Conservation (phyloP, 352 stramenopile species). For the Phytophthora rubi region DNA sequence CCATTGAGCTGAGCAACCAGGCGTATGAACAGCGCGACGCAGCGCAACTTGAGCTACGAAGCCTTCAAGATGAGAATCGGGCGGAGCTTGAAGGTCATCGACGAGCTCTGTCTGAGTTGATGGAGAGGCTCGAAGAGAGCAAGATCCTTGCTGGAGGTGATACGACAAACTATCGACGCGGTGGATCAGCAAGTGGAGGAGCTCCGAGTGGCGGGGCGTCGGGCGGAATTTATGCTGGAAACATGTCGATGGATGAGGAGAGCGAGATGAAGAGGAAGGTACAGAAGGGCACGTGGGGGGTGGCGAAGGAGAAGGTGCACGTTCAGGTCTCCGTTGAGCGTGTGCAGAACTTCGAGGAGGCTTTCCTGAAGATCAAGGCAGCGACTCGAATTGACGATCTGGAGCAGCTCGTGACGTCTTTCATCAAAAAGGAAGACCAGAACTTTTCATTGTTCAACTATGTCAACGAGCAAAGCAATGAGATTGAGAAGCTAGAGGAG, state of each 20-base stretch:
- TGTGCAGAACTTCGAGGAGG: slow-evolving; percentile 96
- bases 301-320: slow-evolving; percentile 88
- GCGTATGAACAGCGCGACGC: slow-evolving; percentile 96
- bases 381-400: slow-evolving; percentile 93
- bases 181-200: slow-evolving; percentile 33
- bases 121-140: slow-evolving; percentile 68
- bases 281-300: slow-evolving; percentile 80
- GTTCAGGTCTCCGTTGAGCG: slow-evolving; percentile 90
- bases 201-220: slow-evolving; percentile 5
- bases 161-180: slow-evolving; percentile 31
- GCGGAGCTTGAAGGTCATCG: slow-evolving; percentile 78
- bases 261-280: slow-evolving; percentile 75
- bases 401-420: slow-evolving; percentile 92
- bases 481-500: slow-evolving; percentile 94
- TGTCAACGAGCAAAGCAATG: slow-evolving; percentile 94
- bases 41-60: slow-evolving; percentile 92
- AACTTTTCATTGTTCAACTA: slow-evolving; percentile 98
- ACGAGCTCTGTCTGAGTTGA: slow-evolving; percentile 59
- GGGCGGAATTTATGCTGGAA: slow-evolving; percentile 33
- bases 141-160: slow-evolving; percentile 50
- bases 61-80: slow-evolving; percentile 92
- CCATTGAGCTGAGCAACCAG: slow-evolving; percentile 95
- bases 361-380: slow-evolving; percentile 94
- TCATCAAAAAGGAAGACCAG: slow-evolving; percentile 97
- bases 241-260: slow-evolving; percentile 68